Conservation (phyloP, 2,329 filamentous ascomycete species). For the Gnomoniopsis smithogilvyi region DNA sequence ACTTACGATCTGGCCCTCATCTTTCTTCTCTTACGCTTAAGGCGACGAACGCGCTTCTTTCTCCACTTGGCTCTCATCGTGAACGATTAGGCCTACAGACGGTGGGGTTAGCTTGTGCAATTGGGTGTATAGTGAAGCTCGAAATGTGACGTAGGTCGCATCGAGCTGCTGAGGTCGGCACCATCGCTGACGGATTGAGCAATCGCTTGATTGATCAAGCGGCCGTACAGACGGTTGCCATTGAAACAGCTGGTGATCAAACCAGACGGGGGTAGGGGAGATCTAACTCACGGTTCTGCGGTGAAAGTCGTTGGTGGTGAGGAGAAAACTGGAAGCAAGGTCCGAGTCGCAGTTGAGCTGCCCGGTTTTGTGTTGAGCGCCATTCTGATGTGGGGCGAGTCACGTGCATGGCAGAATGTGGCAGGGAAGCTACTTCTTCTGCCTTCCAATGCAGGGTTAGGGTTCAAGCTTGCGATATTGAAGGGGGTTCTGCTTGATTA, state of each 20-base stretch:
- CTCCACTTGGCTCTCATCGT: conserved; percentile 97
- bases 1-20: conserved; percentile 95
- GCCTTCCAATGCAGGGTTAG: too few species aligned
- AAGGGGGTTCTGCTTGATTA: too few species aligned
- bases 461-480: too few species aligned
- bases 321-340: conserved; percentile 29
- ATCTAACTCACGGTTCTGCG: conserved; percentile 36
- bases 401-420: not conserved
- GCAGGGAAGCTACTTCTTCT: not conserved
- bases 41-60: conserved; percentile 99
- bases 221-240: not conserved
- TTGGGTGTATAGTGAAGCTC: not conserved
- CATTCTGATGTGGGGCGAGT: not conserved
- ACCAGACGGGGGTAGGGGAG: not conserved
- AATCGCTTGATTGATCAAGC: conserved; percentile 5
- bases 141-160: conserved; percentile 11
- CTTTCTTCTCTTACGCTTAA: conserved; percentile 99
- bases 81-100: conserved; percentile 37
- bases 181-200: not conserved
- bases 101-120: conserved; percentile 18
- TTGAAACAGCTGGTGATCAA: not conserved
- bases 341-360: conserved; percentile 20
- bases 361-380: not conserved
- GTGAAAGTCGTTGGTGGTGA: conserved; percentile 45
- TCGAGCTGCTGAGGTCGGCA: not conserved